Conservation (phyloP, 257 asterid species). For the Solanum gandarillasii region DNA sequence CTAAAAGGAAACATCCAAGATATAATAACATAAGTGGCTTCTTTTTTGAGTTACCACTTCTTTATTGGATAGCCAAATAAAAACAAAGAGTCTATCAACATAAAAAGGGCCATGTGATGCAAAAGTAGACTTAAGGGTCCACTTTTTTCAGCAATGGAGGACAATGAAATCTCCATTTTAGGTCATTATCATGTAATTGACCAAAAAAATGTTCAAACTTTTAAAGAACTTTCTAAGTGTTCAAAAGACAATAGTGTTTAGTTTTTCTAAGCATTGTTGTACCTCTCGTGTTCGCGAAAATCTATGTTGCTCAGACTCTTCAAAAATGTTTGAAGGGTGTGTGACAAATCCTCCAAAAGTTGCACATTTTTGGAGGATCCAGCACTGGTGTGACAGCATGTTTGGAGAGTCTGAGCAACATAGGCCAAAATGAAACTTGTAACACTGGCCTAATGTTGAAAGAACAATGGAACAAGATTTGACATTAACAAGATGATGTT, state of each 20-base stretch:
- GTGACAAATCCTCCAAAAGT: not conserved
- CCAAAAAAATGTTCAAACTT: slow-evolving; percentile 10
- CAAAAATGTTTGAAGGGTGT: not conserved
- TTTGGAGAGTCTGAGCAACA: not conserved
- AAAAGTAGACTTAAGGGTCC: slow-evolving; percentile 9
- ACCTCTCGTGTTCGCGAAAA: too few species aligned
- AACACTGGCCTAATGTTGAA: not conserved
- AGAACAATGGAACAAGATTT: not conserved
- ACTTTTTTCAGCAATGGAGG: slow-evolving; percentile 25
- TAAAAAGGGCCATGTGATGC: slow-evolving; percentile 6
- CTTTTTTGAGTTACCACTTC: not conserved
- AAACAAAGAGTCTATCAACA: not conserved
- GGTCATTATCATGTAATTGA: slow-evolving; percentile 19
- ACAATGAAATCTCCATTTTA: not conserved
- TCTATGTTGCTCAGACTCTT: not conserved
- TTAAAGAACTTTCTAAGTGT: not conserved
- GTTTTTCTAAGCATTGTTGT: not conserved
- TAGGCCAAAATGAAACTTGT: not conserved
- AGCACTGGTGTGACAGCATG: not conserved
- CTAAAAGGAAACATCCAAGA: not conserved
- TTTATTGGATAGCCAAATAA: slow-evolving; percentile 1
- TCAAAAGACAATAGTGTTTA: not conserved
- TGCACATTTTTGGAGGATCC: not conserved
- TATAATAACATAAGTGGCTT: not conserved
- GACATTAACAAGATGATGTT: not conserved